Evolutionary conservation across 202 grass and related monocot genomes (phyloP).

Genomic region (Sporobolus alterniflorus): DNA sequence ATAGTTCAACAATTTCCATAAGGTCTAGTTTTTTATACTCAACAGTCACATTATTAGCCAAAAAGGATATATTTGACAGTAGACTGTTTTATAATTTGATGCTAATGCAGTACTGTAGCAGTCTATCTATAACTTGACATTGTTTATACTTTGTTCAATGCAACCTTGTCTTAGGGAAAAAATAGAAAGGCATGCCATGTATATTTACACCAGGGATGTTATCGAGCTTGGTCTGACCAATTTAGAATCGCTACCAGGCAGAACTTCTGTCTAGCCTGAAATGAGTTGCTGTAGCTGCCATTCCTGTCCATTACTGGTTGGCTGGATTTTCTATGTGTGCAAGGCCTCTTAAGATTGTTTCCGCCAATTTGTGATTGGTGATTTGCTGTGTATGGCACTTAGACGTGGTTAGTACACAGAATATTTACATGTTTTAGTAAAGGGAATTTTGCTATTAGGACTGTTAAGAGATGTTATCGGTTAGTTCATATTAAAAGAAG

Average conservation of each 20-base stretch:
- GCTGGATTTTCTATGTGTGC: too few species aligned
- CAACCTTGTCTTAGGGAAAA: slow-evolving; percentile 15
- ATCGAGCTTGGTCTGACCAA: neutral
- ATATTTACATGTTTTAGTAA: slow-evolving; percentile 15
- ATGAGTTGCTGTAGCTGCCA: neutral
- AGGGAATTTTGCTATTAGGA: neutral
- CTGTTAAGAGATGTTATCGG: neutral
- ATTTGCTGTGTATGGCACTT: neutral
- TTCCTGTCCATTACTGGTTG: neutral
- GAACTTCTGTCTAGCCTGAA: neutral
- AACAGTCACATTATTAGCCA: slow-evolving; percentile 1
- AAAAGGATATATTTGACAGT: neutral
- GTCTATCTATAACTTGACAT: neutral
- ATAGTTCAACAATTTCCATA: too few species aligned
- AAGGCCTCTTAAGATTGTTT: slow-evolving; percentile 23
- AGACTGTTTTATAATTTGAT: neutral
- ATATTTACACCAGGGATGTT: neutral
- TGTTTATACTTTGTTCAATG: neutral
- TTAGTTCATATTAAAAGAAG: neutral
- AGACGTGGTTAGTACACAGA: slow-evolving; percentile 10
- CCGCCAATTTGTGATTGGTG: neutral
- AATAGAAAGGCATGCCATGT: neutral
- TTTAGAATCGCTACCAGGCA: slow-evolving; percentile 23
- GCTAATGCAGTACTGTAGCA: neutral
- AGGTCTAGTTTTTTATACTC: neutral